Evolutionary conservation across 345 rosid genomes (phyloP), one percentile per base, ranked within the genome.

Genomic region (Lumnitzera littorea): DNA sequence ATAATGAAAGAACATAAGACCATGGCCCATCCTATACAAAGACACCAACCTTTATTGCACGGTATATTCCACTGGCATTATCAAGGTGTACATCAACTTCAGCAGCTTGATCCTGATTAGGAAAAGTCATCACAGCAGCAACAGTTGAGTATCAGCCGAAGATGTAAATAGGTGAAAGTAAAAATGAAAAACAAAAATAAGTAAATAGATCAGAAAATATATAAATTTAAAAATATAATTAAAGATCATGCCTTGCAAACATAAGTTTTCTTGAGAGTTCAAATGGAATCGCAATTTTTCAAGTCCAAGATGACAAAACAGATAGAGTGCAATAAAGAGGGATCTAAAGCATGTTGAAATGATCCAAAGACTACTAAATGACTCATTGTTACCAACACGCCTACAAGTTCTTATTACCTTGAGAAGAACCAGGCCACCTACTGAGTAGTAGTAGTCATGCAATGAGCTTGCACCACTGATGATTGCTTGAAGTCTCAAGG

Each of bases 1-100:
- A 36, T 36, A 36, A 36, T 36, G 1, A 36, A 36, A 36, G 10
- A 36, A 36, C 10, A 36, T 4, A 1, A 36, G 43, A 36, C 43
- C 43, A 36, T 63, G 56, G 9, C 3, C 1, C 20, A 62, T 17
- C 9, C 24, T 15, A 15, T 36, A 55, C 46, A 24, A 23, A 24
- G 63, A 36, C 61, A 79, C 84, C 52, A 69, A 95, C 99, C 96
- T 86, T 88, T 63, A 95, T 80, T 41, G 94, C 87, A 57, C 76
- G 91, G 66, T 88, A 91, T 64, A 74, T 48, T 62, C 89, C 86
- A 75, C 82, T 83, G 5, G 96, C 91, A 68, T 85, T 84, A 71
- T 48, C 83, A 70, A 91, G 87, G 71, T 81, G 58, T 53, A 84
- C 47, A 74, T 88, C 92, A 53, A 63, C 80, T 64, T 69, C 68